Base-by-base conservation (phyloP, 495 filamentous ascomycete species). In the Lindgomyces ingoldianus region DNA sequence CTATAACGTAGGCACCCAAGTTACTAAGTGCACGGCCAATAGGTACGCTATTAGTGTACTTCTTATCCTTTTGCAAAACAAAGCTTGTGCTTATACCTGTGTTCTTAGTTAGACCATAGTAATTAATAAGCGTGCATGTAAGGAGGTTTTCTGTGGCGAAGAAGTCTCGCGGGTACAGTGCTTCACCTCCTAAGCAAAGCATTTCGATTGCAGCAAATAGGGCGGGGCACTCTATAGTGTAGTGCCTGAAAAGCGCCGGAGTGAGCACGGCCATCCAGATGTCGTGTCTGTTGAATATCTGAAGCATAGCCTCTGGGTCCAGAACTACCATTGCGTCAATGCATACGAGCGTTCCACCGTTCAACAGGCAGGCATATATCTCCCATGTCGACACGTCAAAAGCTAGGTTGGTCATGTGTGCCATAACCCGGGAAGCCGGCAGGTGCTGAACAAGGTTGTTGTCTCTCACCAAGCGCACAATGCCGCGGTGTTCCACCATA, bases 31-130 rank as follows among this genome's bases (percentile, higher is more conserved):
- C 9, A 25, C 22, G n/a, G 18, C 59, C 59, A 75, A 70, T 24
- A 16, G 66, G 57, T 22, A 60, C 64, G 18, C 77, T 77, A 56
- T 77, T 78, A 48, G 74, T 66, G 19, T 74, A 78, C n/a, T 77
- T 75, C 2, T 61, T 54, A 27, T 64, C 52, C 8, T 29, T 12
- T 3, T 60, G 14, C 47, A 39, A 6, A 14, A 6, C 14, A 14
- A 6, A 39, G 14, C 6, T 39, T 6, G 33, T 39, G 14, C 33
- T 39, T 6, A 39, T 6, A 14, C 6, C 33, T 39, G 33, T 14
- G 14, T 39, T 39, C 33, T 39, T 14, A 14, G 33, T 39, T 6
- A 14, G 33, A 39, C 33, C 33, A 39, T 39, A 39, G 33, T 6
- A 6, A 39, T 39, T 39, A 39, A 39, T 39, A 39, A 6, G 6